phyloP scores from a whole-genome alignment of 1,139 yeast genomes.

The Geotrichum phurueaensis region DNA sequence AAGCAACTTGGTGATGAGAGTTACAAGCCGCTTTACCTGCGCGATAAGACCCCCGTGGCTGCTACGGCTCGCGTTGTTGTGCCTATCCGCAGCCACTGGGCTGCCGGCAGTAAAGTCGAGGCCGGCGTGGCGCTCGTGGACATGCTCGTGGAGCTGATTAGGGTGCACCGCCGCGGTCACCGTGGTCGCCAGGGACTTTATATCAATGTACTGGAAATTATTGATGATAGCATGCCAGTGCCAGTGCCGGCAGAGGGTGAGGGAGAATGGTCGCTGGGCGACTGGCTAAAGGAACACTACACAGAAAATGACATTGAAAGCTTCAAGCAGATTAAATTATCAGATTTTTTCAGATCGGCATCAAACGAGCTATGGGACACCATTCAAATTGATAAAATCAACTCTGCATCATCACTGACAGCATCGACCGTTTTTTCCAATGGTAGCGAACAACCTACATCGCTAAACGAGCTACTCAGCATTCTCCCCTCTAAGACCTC shows the following conservation, averaged over 20 bases:
- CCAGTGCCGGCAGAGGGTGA: not conserved
- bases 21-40: conserved; percentile 15
- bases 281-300: conserved; percentile 1
- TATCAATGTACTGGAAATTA: conserved; percentile 50
- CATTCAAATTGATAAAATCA: not conserved
- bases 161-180: conserved; percentile 55
- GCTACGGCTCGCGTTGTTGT: conserved; percentile 14
- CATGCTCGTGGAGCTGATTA: conserved; percentile 52
- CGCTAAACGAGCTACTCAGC: conserved; percentile 3
- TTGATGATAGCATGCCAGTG: conserved; percentile 25
- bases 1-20: conserved; percentile 14
- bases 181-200: conserved; percentile 66
- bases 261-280: not conserved
- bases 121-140: conserved; percentile 45
- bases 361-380: not conserved
- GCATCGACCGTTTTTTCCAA: not conserved
- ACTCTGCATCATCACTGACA: not conserved
- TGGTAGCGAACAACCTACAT: not conserved
- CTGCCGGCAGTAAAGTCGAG: not conserved
- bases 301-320: conserved; percentile 5
- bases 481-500: conserved; percentile 15
- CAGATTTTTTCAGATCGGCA: not conserved
- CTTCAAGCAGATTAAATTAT: not conserved
- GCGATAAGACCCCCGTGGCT: conserved; percentile 9
- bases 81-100: conserved; percentile 10